Evolutionary conservation across 2,329 filamentous ascomycete species (phyloP), one percentile per base, ranked within the genome.

Genomic region (Cercospora sp.): DNA sequence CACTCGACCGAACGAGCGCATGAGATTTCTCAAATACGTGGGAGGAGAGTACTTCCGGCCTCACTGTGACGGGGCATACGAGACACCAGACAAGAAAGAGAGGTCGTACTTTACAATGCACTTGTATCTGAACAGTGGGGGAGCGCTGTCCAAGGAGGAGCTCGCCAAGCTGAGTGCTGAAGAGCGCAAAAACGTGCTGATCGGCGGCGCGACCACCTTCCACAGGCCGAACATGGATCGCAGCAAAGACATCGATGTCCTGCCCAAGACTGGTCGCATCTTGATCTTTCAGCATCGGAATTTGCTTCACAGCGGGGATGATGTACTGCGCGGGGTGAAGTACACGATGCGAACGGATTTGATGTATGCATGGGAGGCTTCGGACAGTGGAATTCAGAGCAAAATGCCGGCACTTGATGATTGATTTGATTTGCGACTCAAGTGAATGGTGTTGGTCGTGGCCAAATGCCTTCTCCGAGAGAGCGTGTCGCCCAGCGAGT

Each of bases 21-120:
- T 94, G 85, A 82, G 92, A 30, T 94, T 94, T 73, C 80, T 96
- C 61, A 89, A 87, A 74, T 95, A 95, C 76, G 83, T 84, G 0
- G 80, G 83, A 0, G 91, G 91, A 0, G 88, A 93, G 73, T 94
- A 89, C 76, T 95, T 96, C 74, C 85, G 84, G 68, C 88, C 89
- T 3, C 91, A 94, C 75, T 89, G 85, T 71, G 91, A 94, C 75
- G 88, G 86, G 0, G 73, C 81, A 0, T 94, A 90, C 72, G 81
- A 81, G 60, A 89, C 87, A 16, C 83, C 84, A 0, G 84, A 87
- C 63, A 79, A 81, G 7, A 80, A 77, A 20, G 82, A 87, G 75
- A 75, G 78, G 12, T 85, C 84, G 1, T 83, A 83, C 61, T 86
- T 83, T 70, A 88, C 86, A 0, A 73, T 88, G 31, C 86, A 88